Evolutionary conservation across 805 yeast species (phyloP), one percentile per base, ranked within the genome.

Genomic region (Grigorovia transvaalensis): DNA sequence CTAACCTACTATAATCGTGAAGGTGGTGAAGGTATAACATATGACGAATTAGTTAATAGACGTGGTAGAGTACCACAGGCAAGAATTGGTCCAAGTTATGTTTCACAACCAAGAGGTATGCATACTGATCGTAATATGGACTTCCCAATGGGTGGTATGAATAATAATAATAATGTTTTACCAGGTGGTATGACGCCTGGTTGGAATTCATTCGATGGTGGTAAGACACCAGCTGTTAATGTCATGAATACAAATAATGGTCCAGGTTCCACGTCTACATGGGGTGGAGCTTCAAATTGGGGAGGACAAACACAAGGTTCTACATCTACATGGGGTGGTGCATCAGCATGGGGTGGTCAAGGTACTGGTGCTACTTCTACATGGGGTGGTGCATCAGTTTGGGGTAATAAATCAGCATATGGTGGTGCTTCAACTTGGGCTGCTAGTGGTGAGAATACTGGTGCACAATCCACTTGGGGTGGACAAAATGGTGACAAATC

Each of bases 1-100:
- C 75, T 93, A 61, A 78, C 88, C 57, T 91, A 88, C 61, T 78
- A 77, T 51, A 79, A 85, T 48, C 82, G 66, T 55, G 71, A 80
- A 52, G 72, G 78, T 49, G 88, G 88, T 47, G 81, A 76, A 57
- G 77, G 88, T 53, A 74, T 85, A 44, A 84, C 95, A 18, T 88
- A 87, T 65, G 84, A 85, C 59, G 86, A 88, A 56, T 85, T 87
- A 59, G 76, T 88, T 50, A 87, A 82, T 44, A 66, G 70, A 56
- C 69, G 71, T 51, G 72, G 73, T 51, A 62, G 64, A 57, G 63
- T 71, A n/a, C 67, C 71, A 56, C 69, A 62, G 48, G 62, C 64
- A 8, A 61, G 67, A 51, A 59, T 66, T 46, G 69, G 71, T 13
- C 67, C 70, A 57, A 61, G 71, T 54, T 62, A 63, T 48, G 66